Evolutionary conservation across 768 basidiomycete genomes (phyloP), one percentile per base, ranked within the genome.

Genomic region (Heimioporus sp.): DNA sequence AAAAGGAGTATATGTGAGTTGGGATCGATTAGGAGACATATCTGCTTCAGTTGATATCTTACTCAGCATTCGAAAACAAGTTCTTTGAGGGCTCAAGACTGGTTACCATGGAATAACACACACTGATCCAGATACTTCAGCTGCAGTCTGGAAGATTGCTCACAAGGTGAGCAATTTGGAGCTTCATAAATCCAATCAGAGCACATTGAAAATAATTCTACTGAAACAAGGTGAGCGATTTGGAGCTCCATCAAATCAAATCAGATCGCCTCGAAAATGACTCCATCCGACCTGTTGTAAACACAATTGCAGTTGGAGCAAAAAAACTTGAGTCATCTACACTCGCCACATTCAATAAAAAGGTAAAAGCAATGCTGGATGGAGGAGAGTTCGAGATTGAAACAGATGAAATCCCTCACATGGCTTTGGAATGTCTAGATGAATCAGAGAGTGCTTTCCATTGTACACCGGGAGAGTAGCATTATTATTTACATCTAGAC

Each of bases 341-440:
- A 1, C 48, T 74, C 0, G 52, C 58, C 0, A 67, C 59, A 5
- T 73, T 73, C 55, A 74, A 74, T 50, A 66, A 65, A 49, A 73
- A 72, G 15, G 47, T 70, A 0, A 0, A 31, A 7, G 51, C 35
- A 1, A 43, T 67, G 36, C 45, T 63, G 24, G 28, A 11, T 36
- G 51, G 52, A 1, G 24, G 47, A 10, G 43, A 37, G 9, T 48
- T 53, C 24, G 48, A 59, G 12, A 21, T n/a, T 10, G 68, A 70
- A 24, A 56, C 41, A 4, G 66, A 70, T 48, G 63, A 68, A 5
- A 17, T 64, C 9, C 46, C 64, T 17, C 43, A 11, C n/a, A n/a
- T n/a, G n/a, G n/a, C n/a, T n/a, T n/a, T n/a, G n/a, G n/a, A n/a
- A n/a, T n/a, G n/a, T n/a, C n/a, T n/a, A n/a, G n/a, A n/a, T n/a